Base-by-base conservation (phyloP, 2,329 filamentous ascomycete species). In the Colletotrichum karsti region DNA sequence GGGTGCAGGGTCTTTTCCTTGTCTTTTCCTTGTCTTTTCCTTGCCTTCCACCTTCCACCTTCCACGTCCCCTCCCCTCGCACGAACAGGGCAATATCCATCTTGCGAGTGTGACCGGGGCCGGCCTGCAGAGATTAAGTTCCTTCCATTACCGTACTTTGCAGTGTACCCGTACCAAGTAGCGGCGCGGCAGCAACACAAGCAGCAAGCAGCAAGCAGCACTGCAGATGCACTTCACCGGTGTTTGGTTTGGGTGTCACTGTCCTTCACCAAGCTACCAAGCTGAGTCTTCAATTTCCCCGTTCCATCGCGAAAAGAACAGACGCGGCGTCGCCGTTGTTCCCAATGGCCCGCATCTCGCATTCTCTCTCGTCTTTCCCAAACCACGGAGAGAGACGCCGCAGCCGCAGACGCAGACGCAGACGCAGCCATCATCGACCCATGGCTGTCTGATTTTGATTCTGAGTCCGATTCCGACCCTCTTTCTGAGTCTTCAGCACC, bases 361-460 rank as follows among this genome's bases (percentile, higher is more conserved):
- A 39, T 39, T 39, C 39, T 51, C 41, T 37, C 33, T 41, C 51
- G 22, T 41, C 18, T 18, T 55, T 41, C 48, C 22, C 13, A 20
- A 13, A n/a, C 46, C 24, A 13, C 24, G 24, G n/a, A 9, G 22
- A 22, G 75, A 75, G 69, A 24, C n/a, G n/a, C n/a, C 30, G 28
- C 28, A 41, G 28, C 13, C 30, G 57, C 20, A 58, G 37, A 53
- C 44, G 61, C 48, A 18, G 35, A n/a, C 26, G 44, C 12, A 48
- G 44, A 72, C 66, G 69, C 62, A 72, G 39, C 24, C 71, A 30
- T 30, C 6, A 30, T 30, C 28, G 28, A 6, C 28, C 28, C 30
- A 10, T 35, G 30, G 9, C 30, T 60, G 62, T 53, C 62, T 22
- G 20, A 42, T 65, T 60, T 24, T 51, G 61, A 53, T 64, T 60